These are phyloP conservation scores for Achaetomium macrosporum DNA, from an alignment of 2,329 filamentous ascomycete species.

Conservation along the genomic window DNA sequence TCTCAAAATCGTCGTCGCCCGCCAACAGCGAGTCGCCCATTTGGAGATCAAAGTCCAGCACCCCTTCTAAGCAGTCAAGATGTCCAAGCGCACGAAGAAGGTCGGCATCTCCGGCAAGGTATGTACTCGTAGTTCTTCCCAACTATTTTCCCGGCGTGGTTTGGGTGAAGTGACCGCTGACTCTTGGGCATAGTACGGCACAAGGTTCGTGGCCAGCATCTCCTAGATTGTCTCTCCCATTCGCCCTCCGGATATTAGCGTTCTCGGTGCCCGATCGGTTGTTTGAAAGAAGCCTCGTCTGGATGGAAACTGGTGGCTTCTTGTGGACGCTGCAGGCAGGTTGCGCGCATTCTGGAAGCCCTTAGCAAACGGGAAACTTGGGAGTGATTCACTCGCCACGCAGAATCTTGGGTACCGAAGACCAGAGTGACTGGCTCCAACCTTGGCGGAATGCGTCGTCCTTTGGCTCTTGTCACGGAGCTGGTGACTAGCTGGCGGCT, in stretches of 20 bases:
- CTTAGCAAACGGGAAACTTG: neutral
- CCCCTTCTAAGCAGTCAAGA: constrained; percentile 51
- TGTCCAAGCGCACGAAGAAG: constrained; percentile 97
- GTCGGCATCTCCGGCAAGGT: constrained; percentile 88
- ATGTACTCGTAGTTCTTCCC: constrained; percentile 15
- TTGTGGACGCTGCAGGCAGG: neutral
- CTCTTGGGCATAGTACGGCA: constrained; percentile 65
- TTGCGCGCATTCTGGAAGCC: neutral
- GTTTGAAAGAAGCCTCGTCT: neutral
- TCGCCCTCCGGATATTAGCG: constrained; percentile 10
- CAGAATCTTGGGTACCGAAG: neutral
- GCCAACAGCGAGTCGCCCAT: constrained; percentile 19
- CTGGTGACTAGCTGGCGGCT: too few species aligned
- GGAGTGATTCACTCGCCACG: neutral
- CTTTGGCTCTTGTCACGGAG: neutral
- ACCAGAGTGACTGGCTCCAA: neutral
- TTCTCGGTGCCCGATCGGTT: constrained; percentile 3
- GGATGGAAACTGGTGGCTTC: neutral
- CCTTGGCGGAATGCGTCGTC: neutral
- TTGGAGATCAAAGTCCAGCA: constrained; percentile 24
- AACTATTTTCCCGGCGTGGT: neutral
- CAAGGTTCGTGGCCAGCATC: constrained; percentile 58
- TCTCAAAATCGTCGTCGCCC: constrained; percentile 25
- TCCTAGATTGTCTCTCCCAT: constrained; percentile 26
- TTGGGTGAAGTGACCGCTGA: constrained; percentile 11